Evolutionary conservation across 2,329 filamentous ascomycete species (phyloP).

Genomic region (Hypoxylon sp.): DNA sequence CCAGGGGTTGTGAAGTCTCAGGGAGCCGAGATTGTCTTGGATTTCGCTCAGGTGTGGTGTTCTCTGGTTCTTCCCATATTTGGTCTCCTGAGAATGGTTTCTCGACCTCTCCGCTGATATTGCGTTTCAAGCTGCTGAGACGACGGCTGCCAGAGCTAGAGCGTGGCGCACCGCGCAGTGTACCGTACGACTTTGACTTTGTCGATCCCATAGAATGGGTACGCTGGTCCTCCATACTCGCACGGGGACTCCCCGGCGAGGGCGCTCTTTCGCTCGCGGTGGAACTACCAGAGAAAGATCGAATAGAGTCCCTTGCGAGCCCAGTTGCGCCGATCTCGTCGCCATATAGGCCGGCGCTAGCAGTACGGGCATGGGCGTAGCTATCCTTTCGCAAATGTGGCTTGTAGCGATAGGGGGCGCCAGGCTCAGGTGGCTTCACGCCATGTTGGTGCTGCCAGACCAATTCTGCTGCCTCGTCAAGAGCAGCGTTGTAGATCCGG

Average conservation of each 20-base stretch:
- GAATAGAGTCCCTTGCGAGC: conserved; percentile 61
- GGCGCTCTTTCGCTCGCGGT: conserved; percentile 62
- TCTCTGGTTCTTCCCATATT: conserved; percentile 90
- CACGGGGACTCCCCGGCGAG: conserved; percentile 53
- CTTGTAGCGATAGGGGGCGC: conserved; percentile 76
- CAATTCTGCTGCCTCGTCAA: conserved; percentile 82
- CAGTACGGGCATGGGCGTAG: conserved; percentile 76
- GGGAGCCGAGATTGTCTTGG: conserved; percentile 46
- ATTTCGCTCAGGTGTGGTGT: conserved; percentile 51
- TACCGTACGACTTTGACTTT: conserved; percentile 60
- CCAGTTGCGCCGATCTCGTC: conserved; percentile 63
- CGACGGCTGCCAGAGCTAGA: conserved; percentile 63
- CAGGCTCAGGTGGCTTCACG: conserved; percentile 67
- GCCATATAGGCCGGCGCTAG: conserved; percentile 68
- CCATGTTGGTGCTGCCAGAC: conserved; percentile 82
- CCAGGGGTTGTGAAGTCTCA: conserved; percentile 63
- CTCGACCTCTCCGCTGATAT: conserved; percentile 77
- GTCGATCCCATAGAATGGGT: conserved; percentile 49
- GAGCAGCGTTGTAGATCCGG: conserved; percentile 77
- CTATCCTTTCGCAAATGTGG: conserved; percentile 79
- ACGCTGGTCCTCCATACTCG: conserved; percentile 55
- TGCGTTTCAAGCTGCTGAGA: conserved; percentile 77
- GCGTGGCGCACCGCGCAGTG: conserved; percentile 56
- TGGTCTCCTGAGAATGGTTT: conserved; percentile 81
- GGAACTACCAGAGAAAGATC: conserved; percentile 68